These are phyloP conservation scores for Zizania palustris DNA, from an alignment of 202 grass and related monocot species.

Conservation along the genomic window DNA sequence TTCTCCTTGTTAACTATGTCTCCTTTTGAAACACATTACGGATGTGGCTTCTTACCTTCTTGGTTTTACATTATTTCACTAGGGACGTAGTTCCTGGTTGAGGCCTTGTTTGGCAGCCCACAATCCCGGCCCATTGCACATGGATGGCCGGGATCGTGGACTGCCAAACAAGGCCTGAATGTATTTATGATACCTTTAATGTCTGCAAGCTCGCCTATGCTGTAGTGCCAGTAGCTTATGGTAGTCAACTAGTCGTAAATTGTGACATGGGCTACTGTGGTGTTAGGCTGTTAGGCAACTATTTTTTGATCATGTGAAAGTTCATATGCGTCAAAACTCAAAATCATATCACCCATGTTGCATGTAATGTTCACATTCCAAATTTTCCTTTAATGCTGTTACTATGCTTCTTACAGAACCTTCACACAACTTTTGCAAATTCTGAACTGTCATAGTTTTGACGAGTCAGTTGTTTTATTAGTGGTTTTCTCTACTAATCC, in stretches of 20 bases:
- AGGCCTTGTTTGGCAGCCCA: no score
- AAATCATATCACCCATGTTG: not conserved
- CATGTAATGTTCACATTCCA: slow-evolving; percentile 14
- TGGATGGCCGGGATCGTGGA: no score
- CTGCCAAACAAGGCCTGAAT: not conserved
- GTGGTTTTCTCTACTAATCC: slow-evolving; percentile 5
- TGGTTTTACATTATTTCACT: slow-evolving; percentile 15
- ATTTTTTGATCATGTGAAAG: slow-evolving; percentile 14
- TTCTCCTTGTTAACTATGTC: not conserved
- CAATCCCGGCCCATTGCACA: no score
- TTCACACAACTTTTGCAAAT: slow-evolving; percentile 27
- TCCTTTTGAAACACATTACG: not conserved
- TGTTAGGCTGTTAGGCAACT: not conserved
- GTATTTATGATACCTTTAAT: slow-evolving; percentile 24
- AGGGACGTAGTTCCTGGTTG: not conserved
- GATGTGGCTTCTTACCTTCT: slow-evolving; percentile 2
- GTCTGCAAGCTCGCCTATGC: slow-evolving; percentile 15
- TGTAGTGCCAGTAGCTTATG: not conserved
- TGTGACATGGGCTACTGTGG: not conserved
- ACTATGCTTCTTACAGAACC: not conserved
- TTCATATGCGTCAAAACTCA: slow-evolving; percentile 5
- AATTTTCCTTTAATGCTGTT: slow-evolving; percentile 5
- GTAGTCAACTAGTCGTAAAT: slow-evolving; percentile 26
- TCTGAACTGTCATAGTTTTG: slow-evolving; percentile 6
- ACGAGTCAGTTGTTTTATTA: not conserved